Percentiles rank a stretch among this genome's conserved stretches.
These are phyloP conservation scores for Craspedostauros australis DNA, from an alignment of 108 stramenopile genomes.

Conservation along the genomic window DNA sequence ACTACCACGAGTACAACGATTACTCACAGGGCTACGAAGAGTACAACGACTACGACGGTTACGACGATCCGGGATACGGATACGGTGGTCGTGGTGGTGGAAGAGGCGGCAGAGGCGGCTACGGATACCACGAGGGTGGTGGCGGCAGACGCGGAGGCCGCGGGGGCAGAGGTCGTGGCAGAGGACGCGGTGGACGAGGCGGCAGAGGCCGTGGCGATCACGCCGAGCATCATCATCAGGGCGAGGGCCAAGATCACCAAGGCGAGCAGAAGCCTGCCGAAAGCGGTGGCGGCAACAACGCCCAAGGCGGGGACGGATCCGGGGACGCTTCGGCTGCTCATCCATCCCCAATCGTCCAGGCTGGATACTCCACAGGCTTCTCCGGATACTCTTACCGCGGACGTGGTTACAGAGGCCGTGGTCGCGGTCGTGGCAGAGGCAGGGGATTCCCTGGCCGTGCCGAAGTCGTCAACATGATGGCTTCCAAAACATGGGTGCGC, in stretches of 20 bases:
- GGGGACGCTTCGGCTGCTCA: slow-evolving; percentile 14
- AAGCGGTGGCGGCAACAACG: neutral
- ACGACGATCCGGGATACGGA: slow-evolving; percentile 2
- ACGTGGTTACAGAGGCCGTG: slow-evolving; percentile 33
- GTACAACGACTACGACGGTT: neutral
- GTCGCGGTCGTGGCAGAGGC: slow-evolving; percentile 35
- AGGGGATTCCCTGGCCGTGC: slow-evolving; percentile 27
- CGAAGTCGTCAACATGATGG: slow-evolving; percentile 53
- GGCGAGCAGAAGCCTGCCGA: neutral
- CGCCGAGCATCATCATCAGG: neutral
- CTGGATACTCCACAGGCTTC: too few relatives aligned
- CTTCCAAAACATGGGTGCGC: slow-evolving; percentile 75
- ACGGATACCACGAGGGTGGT: neutral
- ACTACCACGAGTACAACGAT: neutral
- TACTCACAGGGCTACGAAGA: slow-evolving; percentile 7
- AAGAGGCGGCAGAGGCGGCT: slow-evolving; percentile 1
- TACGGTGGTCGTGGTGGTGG: slow-evolving; percentile 9
- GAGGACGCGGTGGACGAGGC: slow-evolving; percentile 2
- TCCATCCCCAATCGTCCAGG: slow-evolving; percentile 49
- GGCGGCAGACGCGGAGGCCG: neutral
- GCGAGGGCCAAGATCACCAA: neutral
- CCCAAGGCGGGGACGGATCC: slow-evolving; percentile 1
- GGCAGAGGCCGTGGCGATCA: neutral
- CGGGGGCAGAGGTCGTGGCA: slow-evolving; percentile 1
- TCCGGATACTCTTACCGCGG: slow-evolving; percentile 28